Conservation (phyloP, 345 rosid genomes). For the Psidium guajava region DNA sequence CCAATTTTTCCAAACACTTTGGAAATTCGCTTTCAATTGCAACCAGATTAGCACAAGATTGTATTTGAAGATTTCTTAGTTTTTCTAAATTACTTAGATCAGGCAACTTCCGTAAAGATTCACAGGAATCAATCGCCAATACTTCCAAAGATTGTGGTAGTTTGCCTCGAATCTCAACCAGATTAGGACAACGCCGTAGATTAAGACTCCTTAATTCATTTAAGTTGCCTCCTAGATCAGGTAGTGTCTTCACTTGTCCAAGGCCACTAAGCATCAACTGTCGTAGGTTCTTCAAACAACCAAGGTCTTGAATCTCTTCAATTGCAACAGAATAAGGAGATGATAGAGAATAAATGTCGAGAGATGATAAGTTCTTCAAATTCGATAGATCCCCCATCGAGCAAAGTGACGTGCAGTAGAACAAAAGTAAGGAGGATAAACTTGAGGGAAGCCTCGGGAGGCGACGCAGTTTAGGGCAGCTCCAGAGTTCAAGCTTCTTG, state of each 20-base stretch:
- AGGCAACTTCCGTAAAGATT: too few relatives aligned
- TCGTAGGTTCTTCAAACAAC: background rate
- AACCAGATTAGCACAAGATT: too few relatives aligned
- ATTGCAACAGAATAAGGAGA: fast-evolving
- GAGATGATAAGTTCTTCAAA: background rate
- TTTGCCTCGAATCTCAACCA: background rate
- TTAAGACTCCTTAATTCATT: background rate
- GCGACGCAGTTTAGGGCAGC: background rate
- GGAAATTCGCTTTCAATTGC: too few relatives aligned
- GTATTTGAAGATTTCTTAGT: too few relatives aligned
- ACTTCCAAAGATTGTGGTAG: too few relatives aligned
- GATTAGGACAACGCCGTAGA: fast-evolving
- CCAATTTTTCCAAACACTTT: too few relatives aligned
- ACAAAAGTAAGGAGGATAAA: background rate
- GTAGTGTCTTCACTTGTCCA: background rate
- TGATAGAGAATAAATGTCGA: fast-evolving
- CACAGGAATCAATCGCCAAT: too few relatives aligned
- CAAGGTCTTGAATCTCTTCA: background rate
- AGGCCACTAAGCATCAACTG: fast-evolving
- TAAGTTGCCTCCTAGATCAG: background rate
- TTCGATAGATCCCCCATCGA: background rate
- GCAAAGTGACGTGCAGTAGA: fast-evolving
- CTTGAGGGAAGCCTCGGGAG: background rate
- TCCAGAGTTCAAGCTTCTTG: fast-evolving
- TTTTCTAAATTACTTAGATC: too few relatives aligned